phyloP scores from a whole-genome alignment of 2,329 filamentous ascomycete genomes.

The Anisogramma anomala region DNA sequence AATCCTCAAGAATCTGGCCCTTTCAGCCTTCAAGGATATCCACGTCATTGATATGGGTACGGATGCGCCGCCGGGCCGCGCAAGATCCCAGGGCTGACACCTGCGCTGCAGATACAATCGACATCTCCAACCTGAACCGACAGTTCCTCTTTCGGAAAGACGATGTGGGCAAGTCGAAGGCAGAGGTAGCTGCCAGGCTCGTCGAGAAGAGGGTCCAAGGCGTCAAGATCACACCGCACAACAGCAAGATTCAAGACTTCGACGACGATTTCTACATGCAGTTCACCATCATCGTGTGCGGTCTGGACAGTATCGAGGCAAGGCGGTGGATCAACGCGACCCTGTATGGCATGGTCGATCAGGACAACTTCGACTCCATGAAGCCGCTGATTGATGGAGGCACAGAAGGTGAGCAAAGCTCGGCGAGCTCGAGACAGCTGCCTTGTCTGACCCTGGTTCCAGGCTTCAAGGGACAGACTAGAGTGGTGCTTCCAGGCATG shows the following conservation, averaged over 20 bases:
- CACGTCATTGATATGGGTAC: conserved; percentile 97
- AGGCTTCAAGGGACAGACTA: conserved; percentile 93
- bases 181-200: conserved; percentile 82
- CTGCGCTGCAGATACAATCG: conserved; percentile 66
- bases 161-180: conserved; percentile 89
- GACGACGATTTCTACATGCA: conserved; percentile 95
- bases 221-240: conserved; percentile 87
- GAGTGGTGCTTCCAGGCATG: conserved; percentile 83
- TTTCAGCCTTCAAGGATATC: conserved; percentile 93
- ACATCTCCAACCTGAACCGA: conserved; percentile 94
- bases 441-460: conserved; percentile 8
- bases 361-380: conserved; percentile 67
- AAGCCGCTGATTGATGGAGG: conserved; percentile 95
- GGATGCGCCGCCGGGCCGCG: conserved; percentile 17
- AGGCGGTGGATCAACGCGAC: conserved; percentile 98
- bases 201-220: conserved; percentile 83
- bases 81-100: conserved; percentile 7
- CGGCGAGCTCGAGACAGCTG: no score
- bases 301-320: conserved; percentile 92
- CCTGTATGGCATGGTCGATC: conserved; percentile 79
- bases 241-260: conserved; percentile 92
- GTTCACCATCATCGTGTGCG: conserved; percentile 87
- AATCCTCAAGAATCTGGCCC: conserved; percentile 87
- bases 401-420: conserved; percentile 63
- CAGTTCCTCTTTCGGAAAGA: conserved; percentile 89